Base-by-base conservation (phyloP, 192 early-diverging fungal species). In the Backusella circina region DNA sequence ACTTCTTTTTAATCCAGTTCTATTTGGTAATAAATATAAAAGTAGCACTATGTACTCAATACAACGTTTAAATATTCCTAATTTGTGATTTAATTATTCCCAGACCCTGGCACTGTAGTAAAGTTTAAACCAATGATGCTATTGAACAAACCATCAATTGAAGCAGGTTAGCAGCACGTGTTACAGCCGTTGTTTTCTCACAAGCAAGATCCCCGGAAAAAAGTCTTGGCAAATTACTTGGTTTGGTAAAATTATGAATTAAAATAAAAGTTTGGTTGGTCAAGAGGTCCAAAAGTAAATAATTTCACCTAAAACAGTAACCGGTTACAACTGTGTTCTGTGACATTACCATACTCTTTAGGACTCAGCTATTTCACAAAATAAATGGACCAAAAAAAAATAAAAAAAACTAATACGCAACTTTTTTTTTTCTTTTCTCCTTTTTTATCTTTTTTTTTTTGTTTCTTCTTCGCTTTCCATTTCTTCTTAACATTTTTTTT, bases 251-350 rank as follows among this genome's bases (percentile, higher is more conserved):
- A 68, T 21, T 35, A 33, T 66, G 32, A 33, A 68, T 68, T 37
- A 68, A 68, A 68, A 36, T 61, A 61, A 61, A 61, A 61, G 54
- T 61, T 26, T 61, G 54, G 54, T 61, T 61, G 54, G 54, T 28
- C 54, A 61, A 28, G 54, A 61, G 23, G 23, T 68, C 67, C 67
- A n/a, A 68, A 68, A 68, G 67, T 68, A 68, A 68, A 68, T 68
- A 68, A 68, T 68, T 68, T 68, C 67, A 68, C 67, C 67, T 68
- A 68, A 68, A 68, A 28, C 36, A 68, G 67, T 68, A 68, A 38
- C 36, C n/a, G 21, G 54, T 2, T 61, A 57, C 54, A 57, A 21
- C 44, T 47, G 44, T 26, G 54, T 26, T 57, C 54, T 57, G 54
- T 57, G 21, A 57, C 54, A 57, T 57, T 57, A 61, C 26, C 54